Conservation (phyloP, 306 rosid genomes). For the Cicer judaicum region DNA sequence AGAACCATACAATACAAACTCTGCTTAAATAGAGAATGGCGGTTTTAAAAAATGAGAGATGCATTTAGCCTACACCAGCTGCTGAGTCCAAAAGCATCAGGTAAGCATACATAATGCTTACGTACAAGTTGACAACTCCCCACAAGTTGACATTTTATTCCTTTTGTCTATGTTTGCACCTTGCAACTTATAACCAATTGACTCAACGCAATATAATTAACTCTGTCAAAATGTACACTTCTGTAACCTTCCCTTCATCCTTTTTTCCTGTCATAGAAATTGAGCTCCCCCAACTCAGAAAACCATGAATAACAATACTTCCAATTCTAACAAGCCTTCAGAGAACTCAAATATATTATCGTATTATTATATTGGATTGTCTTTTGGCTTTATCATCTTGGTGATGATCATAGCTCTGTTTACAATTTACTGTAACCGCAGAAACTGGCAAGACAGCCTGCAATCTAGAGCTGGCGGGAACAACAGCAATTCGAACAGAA, state of each 20-base stretch:
- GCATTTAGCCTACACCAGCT: conserved; percentile 21
- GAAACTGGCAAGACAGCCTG: not conserved
- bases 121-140: not conserved
- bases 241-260: not conserved
- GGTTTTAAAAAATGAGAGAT: conserved; percentile 10
- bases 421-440: conserved; percentile 33
- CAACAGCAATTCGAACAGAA: conserved; percentile 1
- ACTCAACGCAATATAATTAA: not conserved
- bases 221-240: not conserved
- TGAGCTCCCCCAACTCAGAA: not conserved
- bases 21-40: not conserved
- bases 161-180: not conserved
- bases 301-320: conserved; percentile 36
- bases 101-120: not conserved
- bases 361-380: conserved; percentile 36
- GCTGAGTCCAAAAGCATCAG: conserved; percentile 1
- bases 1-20: conserved; percentile 2
- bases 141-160: conserved; percentile 29
- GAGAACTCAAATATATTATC: not conserved
- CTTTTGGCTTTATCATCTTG: conserved; percentile 31
- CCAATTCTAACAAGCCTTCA: conserved; percentile 16
- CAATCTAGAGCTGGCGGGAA: not conserved
- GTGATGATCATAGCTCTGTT: conserved; percentile 9
- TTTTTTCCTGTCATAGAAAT: not conserved
- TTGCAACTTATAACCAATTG: not conserved